Evolutionary conservation across 768 basidiomycete species (phyloP).

Genomic region (Gymnopilus dilepis): DNA sequence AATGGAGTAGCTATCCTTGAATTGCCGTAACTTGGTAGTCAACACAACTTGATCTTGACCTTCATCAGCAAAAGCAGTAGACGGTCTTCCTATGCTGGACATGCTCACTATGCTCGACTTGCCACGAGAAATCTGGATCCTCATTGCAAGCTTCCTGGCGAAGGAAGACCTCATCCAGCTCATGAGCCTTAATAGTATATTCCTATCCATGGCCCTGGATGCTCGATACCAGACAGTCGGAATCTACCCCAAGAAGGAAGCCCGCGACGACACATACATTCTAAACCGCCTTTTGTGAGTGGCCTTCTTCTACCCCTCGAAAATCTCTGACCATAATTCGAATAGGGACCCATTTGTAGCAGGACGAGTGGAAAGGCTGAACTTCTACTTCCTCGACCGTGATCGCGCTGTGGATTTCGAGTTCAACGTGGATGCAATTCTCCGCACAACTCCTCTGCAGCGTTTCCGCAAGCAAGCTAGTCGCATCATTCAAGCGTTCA

Average conservation of each 20-base stretch:
- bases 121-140: slow-evolving; percentile 13
- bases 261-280: neutral
- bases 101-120: slow-evolving; percentile 8
- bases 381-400: neutral
- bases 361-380: slow-evolving; percentile 2
- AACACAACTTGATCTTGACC: too few species aligned
- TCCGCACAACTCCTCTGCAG: neutral
- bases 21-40: too few species aligned
- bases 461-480: neutral
- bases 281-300: slow-evolving; percentile 4
- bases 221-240: neutral
- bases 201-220: slow-evolving; percentile 8
- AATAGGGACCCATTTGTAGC: slow-evolving; percentile 12
- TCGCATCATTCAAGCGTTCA: neutral
- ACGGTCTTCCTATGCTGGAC: too few species aligned
- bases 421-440: neutral
- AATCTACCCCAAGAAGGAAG: neutral
- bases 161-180: slow-evolving; percentile 4
- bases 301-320: neutral
- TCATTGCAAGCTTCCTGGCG: slow-evolving; percentile 4
- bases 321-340: neutral
- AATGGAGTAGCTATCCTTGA: neutral
- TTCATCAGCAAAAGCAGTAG: too few species aligned
- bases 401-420: neutral
- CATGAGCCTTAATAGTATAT: slow-evolving; percentile 7